Conservation (phyloP, 257 asterid genomes). For the Lycium barbarum region DNA sequence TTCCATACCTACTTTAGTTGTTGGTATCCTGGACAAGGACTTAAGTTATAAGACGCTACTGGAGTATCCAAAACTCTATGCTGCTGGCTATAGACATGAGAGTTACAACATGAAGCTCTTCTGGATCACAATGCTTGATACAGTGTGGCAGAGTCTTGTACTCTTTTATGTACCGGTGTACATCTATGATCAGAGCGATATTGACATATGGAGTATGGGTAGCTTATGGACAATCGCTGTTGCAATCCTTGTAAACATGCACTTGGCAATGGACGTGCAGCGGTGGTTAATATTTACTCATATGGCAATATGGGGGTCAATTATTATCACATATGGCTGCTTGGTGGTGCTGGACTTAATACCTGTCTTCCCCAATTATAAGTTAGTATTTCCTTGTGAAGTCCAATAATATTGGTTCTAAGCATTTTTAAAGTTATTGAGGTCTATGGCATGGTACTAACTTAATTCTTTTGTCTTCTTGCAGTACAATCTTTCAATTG, state of each 20-base stretch:
- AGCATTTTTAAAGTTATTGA: conserved; percentile 22
- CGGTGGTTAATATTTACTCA: conserved; percentile 89
- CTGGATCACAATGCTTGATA: conserved; percentile 96
- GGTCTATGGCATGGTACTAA: conserved; percentile 24
- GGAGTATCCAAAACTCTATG: conserved; percentile 89
- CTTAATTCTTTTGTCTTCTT: conserved; percentile 32
- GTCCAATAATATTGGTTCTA: conserved; percentile 24
- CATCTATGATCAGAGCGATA: conserved; percentile 71
- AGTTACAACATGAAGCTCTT: conserved; percentile 88
- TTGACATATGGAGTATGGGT: conserved; percentile 99
- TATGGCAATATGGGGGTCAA: conserved; percentile 91
- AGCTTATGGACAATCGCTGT: conserved; percentile 98
- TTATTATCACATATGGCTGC: conserved; percentile 54
- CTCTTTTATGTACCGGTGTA: conserved; percentile 84
- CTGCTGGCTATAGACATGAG: conserved; percentile 92
- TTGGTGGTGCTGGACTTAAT: conserved; percentile 69
- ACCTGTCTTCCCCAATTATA: conserved; percentile 74
- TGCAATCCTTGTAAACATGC: conserved; percentile 83
- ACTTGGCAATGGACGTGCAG: conserved; percentile 93
- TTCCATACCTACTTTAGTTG: conserved; percentile 90
- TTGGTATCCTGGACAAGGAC: conserved; percentile 95
- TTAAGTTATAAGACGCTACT: conserved; percentile 83
- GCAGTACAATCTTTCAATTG: conserved; percentile 92
- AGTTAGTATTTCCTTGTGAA: conserved; percentile 61
- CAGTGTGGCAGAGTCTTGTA: conserved; percentile 97